Conservation (phyloP, 2,329 filamentous ascomycete species). For the Stromatinia cepivora region DNA sequence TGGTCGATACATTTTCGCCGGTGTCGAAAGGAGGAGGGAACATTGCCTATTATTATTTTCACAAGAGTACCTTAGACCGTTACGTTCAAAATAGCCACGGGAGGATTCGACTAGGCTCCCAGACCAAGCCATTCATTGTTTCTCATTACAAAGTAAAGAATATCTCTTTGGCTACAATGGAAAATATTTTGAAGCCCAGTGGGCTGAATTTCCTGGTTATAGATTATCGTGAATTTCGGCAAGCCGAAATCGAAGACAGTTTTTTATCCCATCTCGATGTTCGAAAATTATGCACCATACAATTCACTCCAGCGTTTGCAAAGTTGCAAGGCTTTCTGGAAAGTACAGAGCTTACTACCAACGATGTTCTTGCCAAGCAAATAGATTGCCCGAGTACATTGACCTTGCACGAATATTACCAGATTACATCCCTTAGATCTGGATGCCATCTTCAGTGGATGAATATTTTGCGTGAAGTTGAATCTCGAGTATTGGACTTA, state of each 20-base stretch:
- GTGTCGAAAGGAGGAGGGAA: background rate
- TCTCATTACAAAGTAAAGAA: conserved; percentile 42
- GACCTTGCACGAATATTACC: conserved; percentile 54
- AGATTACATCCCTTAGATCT: conserved; percentile 50
- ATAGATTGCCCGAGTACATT: conserved; percentile 50
- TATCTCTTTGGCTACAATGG: conserved; percentile 37
- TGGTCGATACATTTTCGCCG: conserved; percentile 44
- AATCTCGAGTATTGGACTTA: conserved; percentile 50
- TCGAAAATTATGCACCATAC: conserved; percentile 45
- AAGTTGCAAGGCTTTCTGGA: conserved; percentile 33
- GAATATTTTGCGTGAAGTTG: conserved; percentile 56
- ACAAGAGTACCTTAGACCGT: conserved; percentile 18
- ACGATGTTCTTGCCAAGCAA: conserved; percentile 54
- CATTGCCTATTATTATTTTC: conserved; percentile 12
- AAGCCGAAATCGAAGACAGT: conserved; percentile 26
- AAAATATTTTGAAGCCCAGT: conserved; percentile 49
- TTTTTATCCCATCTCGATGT: conserved; percentile 30
- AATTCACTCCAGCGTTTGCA: conserved; percentile 36
- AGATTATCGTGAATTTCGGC: conserved; percentile 36
- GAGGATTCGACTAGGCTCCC: conserved; percentile 31
- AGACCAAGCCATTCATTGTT: conserved; percentile 22
- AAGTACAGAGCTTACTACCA: conserved; percentile 43
- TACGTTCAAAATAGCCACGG: conserved; percentile 12
- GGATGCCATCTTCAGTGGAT: conserved; percentile 54
- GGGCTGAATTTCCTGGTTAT: conserved; percentile 46